Evolutionary conservation across 2,329 filamentous ascomycete species (phyloP).

Genomic region (Ascochyta rabiei): DNA sequence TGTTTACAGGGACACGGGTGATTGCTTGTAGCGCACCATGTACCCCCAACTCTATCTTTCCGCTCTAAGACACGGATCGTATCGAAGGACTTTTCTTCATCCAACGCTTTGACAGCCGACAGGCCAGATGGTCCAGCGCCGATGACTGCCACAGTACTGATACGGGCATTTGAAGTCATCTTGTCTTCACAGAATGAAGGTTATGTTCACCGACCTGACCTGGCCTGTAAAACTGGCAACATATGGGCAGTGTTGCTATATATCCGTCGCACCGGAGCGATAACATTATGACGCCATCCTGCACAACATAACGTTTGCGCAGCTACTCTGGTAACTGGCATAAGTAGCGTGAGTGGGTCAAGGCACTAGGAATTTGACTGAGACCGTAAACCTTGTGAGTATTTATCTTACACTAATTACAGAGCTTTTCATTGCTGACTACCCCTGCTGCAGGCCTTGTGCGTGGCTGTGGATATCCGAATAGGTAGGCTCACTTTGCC

Average conservation of each 20-base stretch:
- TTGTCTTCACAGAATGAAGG: neutral
- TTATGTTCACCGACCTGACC: neutral
- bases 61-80: conserved; percentile 66
- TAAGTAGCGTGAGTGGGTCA: no score
- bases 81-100: conserved; percentile 58
- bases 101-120: conserved; percentile 9
- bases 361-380: no score
- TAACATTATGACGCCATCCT: conserved; percentile 7
- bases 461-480: no score
- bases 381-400: no score
- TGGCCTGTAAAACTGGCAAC: no score
- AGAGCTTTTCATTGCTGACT: no score
- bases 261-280: neutral
- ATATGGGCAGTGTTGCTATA: no score
- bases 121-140: conserved; percentile 6
- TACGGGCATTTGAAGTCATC: neutral
- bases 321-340: neutral
- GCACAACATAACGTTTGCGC: conserved; percentile 9
- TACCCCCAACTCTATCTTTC: conserved; percentile 64
- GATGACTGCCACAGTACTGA: conserved; percentile 3
- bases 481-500: no score
- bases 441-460: no score
- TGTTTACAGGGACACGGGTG: neutral
- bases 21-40: conserved; percentile 56
- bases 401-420: no score